Conservation (phyloP, 2,329 filamentous ascomycete genomes). For the Leptographium procerum region DNA sequence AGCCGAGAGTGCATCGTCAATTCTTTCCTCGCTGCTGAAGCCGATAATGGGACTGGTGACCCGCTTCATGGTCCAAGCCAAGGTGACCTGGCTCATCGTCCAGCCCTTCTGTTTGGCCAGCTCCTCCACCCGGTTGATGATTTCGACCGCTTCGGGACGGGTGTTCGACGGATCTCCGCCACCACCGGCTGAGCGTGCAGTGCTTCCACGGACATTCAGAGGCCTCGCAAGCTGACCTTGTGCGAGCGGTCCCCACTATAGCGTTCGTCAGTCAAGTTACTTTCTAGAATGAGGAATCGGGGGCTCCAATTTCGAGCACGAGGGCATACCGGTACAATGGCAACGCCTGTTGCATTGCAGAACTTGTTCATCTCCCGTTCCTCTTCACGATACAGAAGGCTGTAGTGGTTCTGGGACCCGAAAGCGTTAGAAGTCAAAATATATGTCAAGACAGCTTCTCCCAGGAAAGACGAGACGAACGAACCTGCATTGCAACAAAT, state of each 20-base stretch:
- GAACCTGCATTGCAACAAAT: constrained; percentile 52
- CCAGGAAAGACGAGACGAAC: background rate
- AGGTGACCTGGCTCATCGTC: constrained; percentile 22
- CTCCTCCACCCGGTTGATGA: constrained; percentile 2
- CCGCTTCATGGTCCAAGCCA: constrained; percentile 49
- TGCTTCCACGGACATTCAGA: constrained; percentile 17
- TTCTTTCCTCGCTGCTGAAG: constrained; percentile 41
- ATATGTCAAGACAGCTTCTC: too few species aligned
- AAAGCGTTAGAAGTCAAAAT: too few species aligned
- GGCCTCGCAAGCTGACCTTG: constrained; percentile 25
- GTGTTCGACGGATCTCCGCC: background rate
- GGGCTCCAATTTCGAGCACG: background rate
- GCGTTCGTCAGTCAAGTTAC: background rate
- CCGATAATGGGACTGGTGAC: constrained; percentile 49
- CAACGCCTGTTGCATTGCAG: constrained; percentile 29
- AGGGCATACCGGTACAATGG: constrained; percentile 20
- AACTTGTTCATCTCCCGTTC: constrained; percentile 33
- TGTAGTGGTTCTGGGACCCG: constrained; percentile 35
- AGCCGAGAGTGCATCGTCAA: constrained; percentile 45
- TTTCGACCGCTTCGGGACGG: background rate
- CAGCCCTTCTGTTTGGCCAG: constrained; percentile 4
- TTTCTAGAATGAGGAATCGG: background rate
- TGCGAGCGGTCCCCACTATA: constrained; percentile 25
- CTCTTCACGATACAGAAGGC: constrained; percentile 53
- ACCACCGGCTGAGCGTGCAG: constrained; percentile 11